Conservation (phyloP, 805 yeast species). For the Monosporozyma solicola region DNA sequence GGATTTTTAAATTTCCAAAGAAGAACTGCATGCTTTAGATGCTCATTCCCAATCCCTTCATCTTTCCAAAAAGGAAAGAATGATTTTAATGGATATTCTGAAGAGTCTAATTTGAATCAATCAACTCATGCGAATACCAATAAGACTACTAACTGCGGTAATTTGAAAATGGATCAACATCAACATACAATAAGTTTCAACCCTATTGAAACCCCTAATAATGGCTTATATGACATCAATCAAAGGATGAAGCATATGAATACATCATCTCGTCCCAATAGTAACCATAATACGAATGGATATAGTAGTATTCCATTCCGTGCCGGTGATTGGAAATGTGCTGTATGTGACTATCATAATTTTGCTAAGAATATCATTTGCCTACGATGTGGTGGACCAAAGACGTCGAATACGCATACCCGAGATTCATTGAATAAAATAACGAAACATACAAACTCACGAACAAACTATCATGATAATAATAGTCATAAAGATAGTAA, state of each 20-base stretch:
- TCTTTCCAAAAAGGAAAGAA: neutral
- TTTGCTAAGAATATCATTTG: constrained; percentile 86
- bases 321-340: constrained; percentile 96
- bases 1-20: constrained; percentile 93
- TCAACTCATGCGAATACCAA: constrained; percentile 7
- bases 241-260: constrained; percentile 6
- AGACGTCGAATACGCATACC: constrained; percentile 10
- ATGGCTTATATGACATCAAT: neutral
- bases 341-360: constrained; percentile 75
- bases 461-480: neutral
- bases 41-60: constrained; percentile 77
- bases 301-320: constrained; percentile 70
- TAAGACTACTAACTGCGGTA: constrained; percentile 13
- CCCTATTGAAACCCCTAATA: neutral
- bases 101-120: neutral
- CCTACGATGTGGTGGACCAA: constrained; percentile 78
- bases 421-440: neutral
- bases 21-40: constrained; percentile 87
- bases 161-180: constrained; percentile 1
- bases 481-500: constrained; percentile 6
- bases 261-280: neutral
- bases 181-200: constrained; percentile 6
- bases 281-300: constrained; percentile 5
- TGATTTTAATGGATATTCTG: neutral
- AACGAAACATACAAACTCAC: neutral